A percentile compares a stretch with the other conserved stretches of the same genome.
Conservation (phyloP, 306 rosid genomes). For the Potentilla sterilis region DNA sequence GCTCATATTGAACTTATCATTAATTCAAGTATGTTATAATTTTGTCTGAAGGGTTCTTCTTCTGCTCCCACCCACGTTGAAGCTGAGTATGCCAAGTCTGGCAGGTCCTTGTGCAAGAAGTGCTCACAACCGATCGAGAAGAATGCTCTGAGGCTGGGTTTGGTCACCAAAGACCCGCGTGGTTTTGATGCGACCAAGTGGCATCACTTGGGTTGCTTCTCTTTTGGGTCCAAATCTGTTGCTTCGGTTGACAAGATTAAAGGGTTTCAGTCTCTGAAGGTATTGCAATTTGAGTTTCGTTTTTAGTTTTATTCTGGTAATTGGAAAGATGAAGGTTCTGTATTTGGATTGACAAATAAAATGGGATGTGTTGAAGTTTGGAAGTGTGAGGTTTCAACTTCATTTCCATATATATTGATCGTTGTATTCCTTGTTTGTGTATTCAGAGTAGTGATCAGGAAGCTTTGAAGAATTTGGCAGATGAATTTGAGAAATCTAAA, state of each 20-base stretch:
- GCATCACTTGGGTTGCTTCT: slow-evolving; percentile 67
- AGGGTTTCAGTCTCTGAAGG: slow-evolving; percentile 63
- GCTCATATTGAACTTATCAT: neutral
- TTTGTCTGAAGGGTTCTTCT: neutral
- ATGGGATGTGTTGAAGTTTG: neutral
- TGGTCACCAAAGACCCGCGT: slow-evolving; percentile 33
- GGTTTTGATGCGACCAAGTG: slow-evolving; percentile 39
- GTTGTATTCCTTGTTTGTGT: slow-evolving; percentile 3
- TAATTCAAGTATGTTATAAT: neutral
- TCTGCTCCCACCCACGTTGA: neutral
- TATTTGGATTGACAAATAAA: neutral
- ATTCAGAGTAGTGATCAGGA: slow-evolving; percentile 68
- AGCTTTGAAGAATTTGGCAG: slow-evolving; percentile 48
- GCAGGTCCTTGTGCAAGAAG: slow-evolving; percentile 56
- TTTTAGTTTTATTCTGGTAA: neutral
- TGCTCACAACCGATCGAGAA: slow-evolving; percentile 48
- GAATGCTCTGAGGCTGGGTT: slow-evolving; percentile 47
- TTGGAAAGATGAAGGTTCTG: neutral
- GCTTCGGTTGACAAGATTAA: slow-evolving; percentile 38
- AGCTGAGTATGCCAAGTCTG: slow-evolving; percentile 67
- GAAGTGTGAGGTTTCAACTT: neutral
- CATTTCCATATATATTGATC: neutral
- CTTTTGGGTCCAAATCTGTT: slow-evolving; percentile 23
- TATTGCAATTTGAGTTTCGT: neutral
- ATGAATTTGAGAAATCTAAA: slow-evolving; percentile 26